These are phyloP conservation scores for Verticillium tricorpus DNA, from an alignment of 2,329 filamentous ascomycete species.

Conservation along the genomic window DNA sequence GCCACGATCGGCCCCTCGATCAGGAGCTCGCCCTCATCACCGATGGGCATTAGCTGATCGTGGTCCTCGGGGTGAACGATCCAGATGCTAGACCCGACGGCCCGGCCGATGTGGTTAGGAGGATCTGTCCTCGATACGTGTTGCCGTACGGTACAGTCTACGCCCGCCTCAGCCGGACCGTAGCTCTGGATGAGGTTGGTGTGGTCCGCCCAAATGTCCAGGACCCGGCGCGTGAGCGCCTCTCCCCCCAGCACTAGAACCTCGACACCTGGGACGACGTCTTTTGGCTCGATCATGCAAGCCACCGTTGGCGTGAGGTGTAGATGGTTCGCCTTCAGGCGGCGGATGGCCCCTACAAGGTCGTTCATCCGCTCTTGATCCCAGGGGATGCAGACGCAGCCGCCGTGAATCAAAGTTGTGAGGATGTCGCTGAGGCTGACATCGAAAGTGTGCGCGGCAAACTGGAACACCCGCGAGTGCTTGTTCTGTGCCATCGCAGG, in stretches of 20 bases:
- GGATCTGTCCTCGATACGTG: background rate
- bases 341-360: conserved; percentile 2
- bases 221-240: conserved; percentile 5
- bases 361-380: conserved; percentile 30
- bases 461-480: conserved; percentile 11
- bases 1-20: conserved; percentile 20
- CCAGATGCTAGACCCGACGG: conserved; percentile 13
- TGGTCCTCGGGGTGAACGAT: conserved; percentile 17
- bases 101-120: conserved; percentile 3
- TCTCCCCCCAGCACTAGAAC: conserved; percentile 10
- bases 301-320: conserved; percentile 11
- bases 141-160: background rate
- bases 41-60: conserved; percentile 15
- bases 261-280: conserved; percentile 7
- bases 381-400: conserved; percentile 31
- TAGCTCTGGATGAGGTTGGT: background rate
- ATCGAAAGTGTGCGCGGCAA: conserved; percentile 29
- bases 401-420: conserved; percentile 29
- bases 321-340: conserved; percentile 6
- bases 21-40: conserved; percentile 19
- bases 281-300: conserved; percentile 2
- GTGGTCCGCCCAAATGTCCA: conserved; percentile 12
- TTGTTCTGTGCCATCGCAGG: background rate
- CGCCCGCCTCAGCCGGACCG: background rate
- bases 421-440: conserved; percentile 31